Percentiles rank a stretch among this genome's conserved stretches.
Conservation (phyloP, 441 rosid species). For the Theobroma grandiflorum region DNA sequence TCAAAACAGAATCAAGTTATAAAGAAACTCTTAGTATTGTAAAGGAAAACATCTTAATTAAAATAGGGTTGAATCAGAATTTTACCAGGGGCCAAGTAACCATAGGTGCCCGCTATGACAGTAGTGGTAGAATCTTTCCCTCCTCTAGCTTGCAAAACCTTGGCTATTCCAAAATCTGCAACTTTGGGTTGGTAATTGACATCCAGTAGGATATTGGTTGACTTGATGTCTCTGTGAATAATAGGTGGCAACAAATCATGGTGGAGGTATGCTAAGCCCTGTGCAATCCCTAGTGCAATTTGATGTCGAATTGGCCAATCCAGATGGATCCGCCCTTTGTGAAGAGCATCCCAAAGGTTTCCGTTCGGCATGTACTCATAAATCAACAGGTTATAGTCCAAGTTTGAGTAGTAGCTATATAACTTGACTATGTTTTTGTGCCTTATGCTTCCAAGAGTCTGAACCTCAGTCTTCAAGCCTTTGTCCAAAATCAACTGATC, state of each 20-base stretch:
- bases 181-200: slow-evolving; percentile 79
- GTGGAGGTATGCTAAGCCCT: slow-evolving; percentile 93
- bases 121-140: slow-evolving; percentile 88
- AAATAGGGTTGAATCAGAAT: slow-evolving; percentile 18
- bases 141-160: slow-evolving; percentile 87
- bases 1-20: background rate
- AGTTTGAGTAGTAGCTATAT: slow-evolving; percentile 78
- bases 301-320: slow-evolving; percentile 90
- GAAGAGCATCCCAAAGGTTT: slow-evolving; percentile 90
- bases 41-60: background rate
- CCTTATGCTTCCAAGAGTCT: slow-evolving; percentile 81
- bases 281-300: slow-evolving; percentile 91
- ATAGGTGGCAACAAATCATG: slow-evolving; percentile 80
- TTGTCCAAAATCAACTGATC: slow-evolving; percentile 57
- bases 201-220: slow-evolving; percentile 85
- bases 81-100: slow-evolving; percentile 91
- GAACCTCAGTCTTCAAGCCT: slow-evolving; percentile 84
- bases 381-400: slow-evolving; percentile 68
- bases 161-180: slow-evolving; percentile 97
- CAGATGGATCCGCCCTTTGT: slow-evolving; percentile 58
- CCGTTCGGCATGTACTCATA: slow-evolving; percentile 96
- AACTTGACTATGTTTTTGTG: slow-evolving; percentile 94
- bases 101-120: slow-evolving; percentile 85
- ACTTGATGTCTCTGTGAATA: slow-evolving; percentile 92
- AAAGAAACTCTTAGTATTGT: background rate